Evolutionary conservation across 352 stramenopile species (phyloP), one percentile per base, ranked within the genome.

Genomic region (Phytopythium oedochilum): DNA sequence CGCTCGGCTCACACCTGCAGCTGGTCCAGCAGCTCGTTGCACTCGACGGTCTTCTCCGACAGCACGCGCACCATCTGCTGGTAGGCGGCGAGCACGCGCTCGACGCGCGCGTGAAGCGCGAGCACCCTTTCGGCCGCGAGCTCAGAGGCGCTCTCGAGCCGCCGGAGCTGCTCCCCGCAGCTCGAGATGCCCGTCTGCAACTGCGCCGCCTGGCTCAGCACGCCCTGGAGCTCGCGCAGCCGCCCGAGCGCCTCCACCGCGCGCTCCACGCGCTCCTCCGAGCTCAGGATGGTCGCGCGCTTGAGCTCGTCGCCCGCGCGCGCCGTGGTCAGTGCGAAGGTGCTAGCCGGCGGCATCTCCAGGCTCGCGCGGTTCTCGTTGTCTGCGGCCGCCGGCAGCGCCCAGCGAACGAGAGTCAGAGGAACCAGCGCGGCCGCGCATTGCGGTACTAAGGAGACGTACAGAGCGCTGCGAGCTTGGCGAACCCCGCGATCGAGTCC

Each of bases 21-120:
- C 47, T 88, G 71, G 25, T 88, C 71, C 52, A 88, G 59, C 31
- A 88, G 47, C 12, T 66, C 51, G 43, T 69, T 78, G 64, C 74
- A 80, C 69, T 88, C 75, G 61, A 86, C 78, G 52, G 71, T 86
- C 55, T 89, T 89, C 61, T 84, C 71, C 2, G 78, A 89, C 53
- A 89, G 56, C 46, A 86, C 64, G 64, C 82, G 70, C 45, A 89
- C 73, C 76, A 87, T 78, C 58, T 86, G 70, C 65, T 85, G 76
- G 63, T 89, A 87, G 20, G 68, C 64, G 18, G 61, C 44, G 29
- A 89, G 64, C 51, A 87, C 47, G 3, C 70, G 70, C 50, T 87
- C 71, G 29, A 87, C 67, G 50, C 74, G 64, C 14, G 52, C 52
- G 49, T 89, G 78, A 43, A 86, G 43, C 3, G 61, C 63, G 45